Percentiles rank a stretch among this genome's conserved stretches.
phyloP scores from a whole-genome alignment of 495 filamentous ascomycete genomes.

The Hyaloscypha variabilis region DNA sequence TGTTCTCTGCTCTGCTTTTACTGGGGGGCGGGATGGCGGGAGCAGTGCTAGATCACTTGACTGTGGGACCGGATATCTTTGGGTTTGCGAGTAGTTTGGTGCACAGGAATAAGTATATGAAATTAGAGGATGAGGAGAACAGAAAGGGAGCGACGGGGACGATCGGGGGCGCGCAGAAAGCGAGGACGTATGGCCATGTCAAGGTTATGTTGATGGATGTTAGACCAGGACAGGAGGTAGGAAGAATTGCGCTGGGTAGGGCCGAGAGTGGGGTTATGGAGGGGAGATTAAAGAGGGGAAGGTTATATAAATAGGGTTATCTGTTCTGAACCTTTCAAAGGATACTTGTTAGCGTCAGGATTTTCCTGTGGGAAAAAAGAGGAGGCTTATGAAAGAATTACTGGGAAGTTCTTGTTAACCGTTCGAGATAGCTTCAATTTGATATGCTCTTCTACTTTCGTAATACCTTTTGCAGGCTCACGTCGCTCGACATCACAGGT shows the following conservation, averaged over 20 bases:
- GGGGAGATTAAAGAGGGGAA: slow-evolving; percentile 1
- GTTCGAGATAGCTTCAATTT: too few relatives aligned
- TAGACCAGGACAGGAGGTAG: slow-evolving; percentile 2
- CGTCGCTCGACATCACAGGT: too few relatives aligned
- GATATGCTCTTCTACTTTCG: too few relatives aligned
- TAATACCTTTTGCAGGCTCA: too few relatives aligned
- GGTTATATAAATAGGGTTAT: background rate
- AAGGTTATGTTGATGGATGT: slow-evolving; percentile 12
- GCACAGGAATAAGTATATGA: slow-evolving; percentile 1
- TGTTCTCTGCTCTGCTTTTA: background rate
- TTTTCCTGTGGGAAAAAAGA: too few relatives aligned
- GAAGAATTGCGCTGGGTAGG: slow-evolving; percentile 4
- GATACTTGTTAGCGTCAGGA: too few relatives aligned
- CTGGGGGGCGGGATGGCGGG: background rate
- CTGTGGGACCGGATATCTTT: background rate
- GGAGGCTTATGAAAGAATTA: too few relatives aligned
- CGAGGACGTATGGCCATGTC: background rate
- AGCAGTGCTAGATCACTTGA: background rate
- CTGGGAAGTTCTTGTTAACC: too few relatives aligned
- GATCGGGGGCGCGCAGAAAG: slow-evolving; percentile 4
- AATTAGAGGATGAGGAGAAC: background rate
- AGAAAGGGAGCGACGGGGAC: too few relatives aligned
- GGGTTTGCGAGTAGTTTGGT: background rate
- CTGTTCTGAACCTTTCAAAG: too few relatives aligned
- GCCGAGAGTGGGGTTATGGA: background rate